Percentiles rank a stretch among this genome's conserved stretches.
Conservation (phyloP, 176 grass and related monocot genomes). For the Stipa capillata region DNA sequence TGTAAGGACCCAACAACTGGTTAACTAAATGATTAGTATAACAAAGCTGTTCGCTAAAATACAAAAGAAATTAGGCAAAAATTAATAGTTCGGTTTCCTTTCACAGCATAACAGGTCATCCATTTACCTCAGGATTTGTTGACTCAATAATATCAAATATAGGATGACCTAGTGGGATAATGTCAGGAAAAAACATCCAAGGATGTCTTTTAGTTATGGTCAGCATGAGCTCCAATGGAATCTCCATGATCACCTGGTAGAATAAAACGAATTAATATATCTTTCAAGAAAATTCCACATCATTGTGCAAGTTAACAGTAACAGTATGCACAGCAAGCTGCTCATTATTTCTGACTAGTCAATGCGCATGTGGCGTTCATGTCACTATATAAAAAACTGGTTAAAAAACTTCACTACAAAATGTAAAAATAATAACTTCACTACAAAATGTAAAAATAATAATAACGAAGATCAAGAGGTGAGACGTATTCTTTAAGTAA, state of each 20-base stretch:
- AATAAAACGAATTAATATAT: background rate
- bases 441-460: background rate
- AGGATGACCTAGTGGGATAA: constrained; percentile 78
- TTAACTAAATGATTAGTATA: background rate
- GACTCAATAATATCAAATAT: constrained; percentile 94
- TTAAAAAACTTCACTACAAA: background rate
- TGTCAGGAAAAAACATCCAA: constrained; percentile 98
- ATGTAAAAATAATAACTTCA: background rate
- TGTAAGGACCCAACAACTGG: background rate
- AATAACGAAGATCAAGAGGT: background rate
- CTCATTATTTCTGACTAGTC: background rate
- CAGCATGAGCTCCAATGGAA: constrained; percentile 80
- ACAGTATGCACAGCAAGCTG: background rate
- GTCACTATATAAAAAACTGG: too few species aligned
- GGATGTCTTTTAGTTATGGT: constrained; percentile 83
- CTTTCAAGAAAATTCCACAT: background rate
- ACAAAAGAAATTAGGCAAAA: background rate
- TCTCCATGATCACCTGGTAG: constrained; percentile 92
- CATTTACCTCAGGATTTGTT: constrained; percentile 88
- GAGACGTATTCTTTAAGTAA: background rate
- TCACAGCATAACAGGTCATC: background rate
- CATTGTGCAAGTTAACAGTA: background rate
- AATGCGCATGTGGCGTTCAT: background rate
- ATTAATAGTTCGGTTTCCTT: background rate
- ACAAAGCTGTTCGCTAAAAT: background rate